Percentiles rank a stretch among this genome's conserved stretches.
phyloP scores from a whole-genome alignment of 1,284 basidiomycete genomes.

The Cutaneotrichosporon spelunceum region DNA sequence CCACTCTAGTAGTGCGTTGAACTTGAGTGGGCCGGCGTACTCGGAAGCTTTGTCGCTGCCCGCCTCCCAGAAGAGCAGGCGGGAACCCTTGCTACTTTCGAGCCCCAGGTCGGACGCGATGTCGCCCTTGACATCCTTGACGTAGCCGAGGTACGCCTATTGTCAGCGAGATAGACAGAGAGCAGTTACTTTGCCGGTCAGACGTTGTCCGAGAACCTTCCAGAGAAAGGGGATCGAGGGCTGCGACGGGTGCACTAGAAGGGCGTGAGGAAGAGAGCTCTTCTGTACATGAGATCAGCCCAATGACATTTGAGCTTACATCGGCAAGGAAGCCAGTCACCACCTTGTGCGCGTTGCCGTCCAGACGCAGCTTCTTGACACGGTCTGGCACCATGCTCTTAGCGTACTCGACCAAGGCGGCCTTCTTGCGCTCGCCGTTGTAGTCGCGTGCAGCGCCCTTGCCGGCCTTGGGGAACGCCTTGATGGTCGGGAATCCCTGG shows the following conservation, averaged over 20 bases:
- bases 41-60: conserved; percentile 29
- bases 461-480: conserved; percentile 73
- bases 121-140: conserved; percentile 63
- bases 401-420: conserved; percentile 72
- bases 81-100: conserved; percentile 37
- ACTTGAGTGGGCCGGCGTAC: conserved; percentile 49
- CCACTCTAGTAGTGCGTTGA: conserved; percentile 48
- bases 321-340: conserved; percentile 36
- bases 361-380: conserved; percentile 61
- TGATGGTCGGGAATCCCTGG: conserved; percentile 90
- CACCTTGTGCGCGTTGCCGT: conserved; percentile 52
- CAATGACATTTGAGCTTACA: conserved; percentile 21
- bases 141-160: conserved; percentile 62
- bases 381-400: conserved; percentile 67
- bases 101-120: conserved; percentile 33
- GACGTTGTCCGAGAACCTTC: conserved; percentile 77
- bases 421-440: conserved; percentile 69
- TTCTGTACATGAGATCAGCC: conserved; percentile 41
- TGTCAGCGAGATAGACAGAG: conserved; percentile 16
- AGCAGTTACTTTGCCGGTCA: conserved; percentile 56
- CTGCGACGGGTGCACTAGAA: conserved; percentile 67
- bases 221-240: conserved; percentile 78
- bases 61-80: conserved; percentile 39
- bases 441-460: conserved; percentile 66
- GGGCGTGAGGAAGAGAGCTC: conserved; percentile 58